Percentiles rank a stretch among this genome's conserved stretches.
Conservation (phyloP, 2,329 filamentous ascomycete genomes). For the Talaromyces sp. region DNA sequence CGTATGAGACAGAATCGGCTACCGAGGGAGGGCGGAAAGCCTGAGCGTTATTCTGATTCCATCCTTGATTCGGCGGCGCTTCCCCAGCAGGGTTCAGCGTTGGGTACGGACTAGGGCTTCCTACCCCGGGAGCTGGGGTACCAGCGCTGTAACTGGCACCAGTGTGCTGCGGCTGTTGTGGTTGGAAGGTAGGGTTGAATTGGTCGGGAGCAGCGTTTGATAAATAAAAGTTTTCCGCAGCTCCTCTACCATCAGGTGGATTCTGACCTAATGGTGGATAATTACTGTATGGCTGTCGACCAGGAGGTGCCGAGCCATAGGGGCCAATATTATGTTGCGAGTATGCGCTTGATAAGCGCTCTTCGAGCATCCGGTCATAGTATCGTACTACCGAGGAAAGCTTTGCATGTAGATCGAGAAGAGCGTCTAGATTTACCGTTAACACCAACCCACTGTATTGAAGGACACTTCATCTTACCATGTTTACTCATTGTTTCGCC, state of each 20-base stretch:
- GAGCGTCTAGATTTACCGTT: constrained; percentile 56
- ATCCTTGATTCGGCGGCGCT: constrained; percentile 14
- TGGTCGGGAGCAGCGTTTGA: constrained; percentile 53
- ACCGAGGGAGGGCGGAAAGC: constrained; percentile 17
- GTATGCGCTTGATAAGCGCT: constrained; percentile 88
- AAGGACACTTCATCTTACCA: constrained; percentile 51
- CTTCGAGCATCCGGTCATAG: constrained; percentile 97
- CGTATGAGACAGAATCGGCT: constrained; percentile 13
- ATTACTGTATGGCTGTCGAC: constrained; percentile 52
- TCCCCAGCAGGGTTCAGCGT: constrained; percentile 12
- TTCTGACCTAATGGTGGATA: constrained; percentile 68
- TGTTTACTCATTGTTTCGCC: constrained; percentile 99
- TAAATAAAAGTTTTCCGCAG: constrained; percentile 78
- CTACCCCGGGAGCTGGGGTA: constrained; percentile 12
- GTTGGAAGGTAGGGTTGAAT: constrained; percentile 48
- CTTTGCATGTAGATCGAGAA: constrained; percentile 91
- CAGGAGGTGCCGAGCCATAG: constrained; percentile 48
- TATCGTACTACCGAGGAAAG: constrained; percentile 93
- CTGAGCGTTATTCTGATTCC: constrained; percentile 18
- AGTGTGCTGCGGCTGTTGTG: constrained; percentile 31
- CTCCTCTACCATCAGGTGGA: constrained; percentile 44
- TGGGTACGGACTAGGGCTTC: constrained; percentile 19
- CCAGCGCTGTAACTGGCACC: constrained; percentile 13
- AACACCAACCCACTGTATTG: neutral
- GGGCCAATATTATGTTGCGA: constrained; percentile 69